Evolutionary conservation across 106 monocot species (phyloP), one percentile per base, ranked within the genome.

Genomic region (Acorus calamus): DNA sequence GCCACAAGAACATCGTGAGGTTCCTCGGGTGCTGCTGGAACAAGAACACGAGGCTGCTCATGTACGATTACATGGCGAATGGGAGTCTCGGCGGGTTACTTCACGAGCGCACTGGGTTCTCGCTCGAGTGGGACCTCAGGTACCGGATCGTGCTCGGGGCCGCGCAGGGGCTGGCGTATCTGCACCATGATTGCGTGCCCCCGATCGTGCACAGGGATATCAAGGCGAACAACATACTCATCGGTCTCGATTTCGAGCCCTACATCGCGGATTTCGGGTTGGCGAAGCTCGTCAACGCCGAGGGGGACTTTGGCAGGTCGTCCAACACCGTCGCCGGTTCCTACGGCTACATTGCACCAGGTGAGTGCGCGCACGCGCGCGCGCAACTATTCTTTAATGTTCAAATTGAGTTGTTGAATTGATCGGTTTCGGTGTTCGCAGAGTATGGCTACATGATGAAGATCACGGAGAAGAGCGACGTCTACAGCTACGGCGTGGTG

Each of bases 371-470:
- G n/a, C 3, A n/a, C n/a, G 11, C 53, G 13, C 63, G 50, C 10
- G 13, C 13, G 11, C 42, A 11, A 14, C 2, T 45, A 3, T 14
- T 10, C 43, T 47, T 47, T 55, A 44, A 55, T 14, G 11, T 49
- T 4, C n/a, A 59, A 11, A n/a, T 64, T 75, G 6, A 60, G 60
- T 60, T 44, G 7, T 0, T 4, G 6, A 13, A 49, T 50, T 64
- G n/a, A 4, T 9, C 12, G 11, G 0, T 66, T 7, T 53, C 28
- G 4, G 9, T 52, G 7, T 14, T 46, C 14, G 49, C 81, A 94
- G 94, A 94, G 66, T 94, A 94, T 62, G 94, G 94, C 28, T 86
- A 84, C 80, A 94, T 84, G 90, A 80, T 76, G 84, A 94, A 90
- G 80, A 90, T 94, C 48, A 94, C 94, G 0, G 90, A 90, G 79